Percentiles rank a stretch among this genome's conserved stretches.
Conservation (phyloP, 1,139 yeast species). For the Blastobotrys proliferans region DNA sequence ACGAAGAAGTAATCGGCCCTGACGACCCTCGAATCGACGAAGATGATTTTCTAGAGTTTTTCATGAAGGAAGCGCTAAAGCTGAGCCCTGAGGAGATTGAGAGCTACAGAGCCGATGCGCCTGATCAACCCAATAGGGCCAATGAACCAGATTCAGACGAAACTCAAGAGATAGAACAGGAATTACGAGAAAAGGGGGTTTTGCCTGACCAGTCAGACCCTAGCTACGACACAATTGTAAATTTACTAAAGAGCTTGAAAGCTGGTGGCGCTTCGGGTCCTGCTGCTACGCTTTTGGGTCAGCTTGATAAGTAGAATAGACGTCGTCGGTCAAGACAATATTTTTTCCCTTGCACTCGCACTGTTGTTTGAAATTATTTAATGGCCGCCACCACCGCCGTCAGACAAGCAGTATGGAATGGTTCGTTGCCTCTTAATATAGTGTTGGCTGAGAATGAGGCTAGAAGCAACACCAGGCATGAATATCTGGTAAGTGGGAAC, state of each 20-base stretch:
- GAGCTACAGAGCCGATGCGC: slow-evolving; percentile 26
- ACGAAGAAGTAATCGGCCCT: slow-evolving; percentile 14
- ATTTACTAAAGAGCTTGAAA: slow-evolving; percentile 28
- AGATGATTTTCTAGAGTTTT: slow-evolving; percentile 61
- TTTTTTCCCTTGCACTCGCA: background rate
- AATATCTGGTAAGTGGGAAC: background rate
- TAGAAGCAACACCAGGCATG: slow-evolving; percentile 22
- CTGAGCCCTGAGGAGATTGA: slow-evolving; percentile 41
- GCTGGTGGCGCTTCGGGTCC: slow-evolving; percentile 39
- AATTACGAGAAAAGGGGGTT: slow-evolving; percentile 23
- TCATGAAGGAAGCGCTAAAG: slow-evolving; percentile 49
- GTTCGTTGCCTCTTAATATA: slow-evolving; percentile 47
- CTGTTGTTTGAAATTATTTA: too few relatives aligned
- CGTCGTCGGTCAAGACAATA: background rate
- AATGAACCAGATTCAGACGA: slow-evolving; percentile 20
- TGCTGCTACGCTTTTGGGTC: slow-evolving; percentile 34
- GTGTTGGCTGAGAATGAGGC: slow-evolving; percentile 32
- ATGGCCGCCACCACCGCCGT: slow-evolving; percentile 1
- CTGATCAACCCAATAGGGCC: background rate
- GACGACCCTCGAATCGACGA: slow-evolving; percentile 46
- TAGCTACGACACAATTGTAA: slow-evolving; percentile 26
- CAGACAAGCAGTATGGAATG: slow-evolving; percentile 50
- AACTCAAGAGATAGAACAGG: slow-evolving; percentile 24
- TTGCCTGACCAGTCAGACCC: slow-evolving; percentile 26
- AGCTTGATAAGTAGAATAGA: slow-evolving; percentile 22